Base-by-base conservation (phyloP, 805 yeast genomes). In the Nadsonia fulvescens region DNA sequence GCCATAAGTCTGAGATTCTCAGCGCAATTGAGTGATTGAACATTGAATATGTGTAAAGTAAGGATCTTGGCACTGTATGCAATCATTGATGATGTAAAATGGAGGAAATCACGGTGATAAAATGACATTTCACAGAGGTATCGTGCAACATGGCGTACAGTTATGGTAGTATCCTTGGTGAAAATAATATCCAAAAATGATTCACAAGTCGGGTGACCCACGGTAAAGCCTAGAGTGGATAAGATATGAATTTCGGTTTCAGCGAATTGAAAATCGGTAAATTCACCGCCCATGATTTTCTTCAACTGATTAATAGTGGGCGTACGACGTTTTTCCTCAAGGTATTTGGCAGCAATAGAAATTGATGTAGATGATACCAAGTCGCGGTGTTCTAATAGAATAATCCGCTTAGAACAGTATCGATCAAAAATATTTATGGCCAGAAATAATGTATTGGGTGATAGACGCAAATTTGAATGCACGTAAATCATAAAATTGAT, bases 291-390 rank as follows among this genome's bases (percentile, higher is more conserved):
- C 52, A 92, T 77, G 37, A 77, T 56, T 39, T 62, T 67, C 31
- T 74, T 68, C 30, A 79, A 58, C 42, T 78, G 91, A 16, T 63
- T 55, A 27, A 77, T 58, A 36, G 78, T 63, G 23, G 92, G 92
- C 25, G 76, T 66, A 38, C 79, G 58, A 32, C 69, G 67, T 43
- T 89, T 63, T 44, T 71, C 70, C 32, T 79, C 79, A 40, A 65
- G 66, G n/a, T 71, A 61, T 47, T 86, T 86, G 14, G 93, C 72
- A 2, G 93, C 79, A 16, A 86, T 63, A 95, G 96, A 86, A 18
- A 86, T 54, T 33, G 93, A 79, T 4, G 93, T 79, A 33, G 92
- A 76, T 16, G 91, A 81, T 7, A 86, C 86, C 28, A 86, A 60
- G 49, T 83, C 94, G 34, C 79, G 71, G 51, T 83, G 96, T 31